phyloP scores from a whole-genome alignment of 2,329 filamentous ascomycete species.

The Aureobasidium musti region DNA sequence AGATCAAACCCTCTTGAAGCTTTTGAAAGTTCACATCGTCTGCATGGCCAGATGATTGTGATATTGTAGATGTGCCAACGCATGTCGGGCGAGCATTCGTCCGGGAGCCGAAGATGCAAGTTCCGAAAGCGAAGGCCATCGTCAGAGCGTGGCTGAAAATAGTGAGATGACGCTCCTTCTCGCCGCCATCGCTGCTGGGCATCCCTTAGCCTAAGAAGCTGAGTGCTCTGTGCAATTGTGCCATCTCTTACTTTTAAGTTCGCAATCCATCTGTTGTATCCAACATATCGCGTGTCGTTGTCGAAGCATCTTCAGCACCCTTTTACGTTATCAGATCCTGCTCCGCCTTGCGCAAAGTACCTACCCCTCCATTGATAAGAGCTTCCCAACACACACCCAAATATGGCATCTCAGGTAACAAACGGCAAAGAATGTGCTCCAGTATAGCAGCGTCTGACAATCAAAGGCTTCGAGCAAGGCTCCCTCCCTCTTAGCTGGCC shows the following conservation, averaged over 20 bases:
- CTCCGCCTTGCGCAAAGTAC: conserved; percentile 8
- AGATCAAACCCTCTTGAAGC: background rate
- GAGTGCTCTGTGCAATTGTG: background rate
- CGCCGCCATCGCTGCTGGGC: conserved; percentile 16
- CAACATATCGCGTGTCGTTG: conserved; percentile 6
- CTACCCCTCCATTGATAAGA: conserved; percentile 11
- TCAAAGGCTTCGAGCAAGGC: conserved; percentile 29
- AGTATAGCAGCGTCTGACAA: conserved; percentile 8
- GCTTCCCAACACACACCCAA: background rate
- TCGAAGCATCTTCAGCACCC: background rate
- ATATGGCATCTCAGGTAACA: conserved; percentile 9
- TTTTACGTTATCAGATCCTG: background rate
- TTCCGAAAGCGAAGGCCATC: background rate
- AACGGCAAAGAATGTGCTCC: background rate
- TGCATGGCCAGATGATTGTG: background rate
- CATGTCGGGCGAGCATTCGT: background rate
- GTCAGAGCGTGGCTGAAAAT: conserved; percentile 11
- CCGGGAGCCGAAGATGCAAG: conserved; percentile 3
- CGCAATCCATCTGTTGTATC: background rate
- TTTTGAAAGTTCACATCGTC: background rate
- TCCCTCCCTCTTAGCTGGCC: conserved; percentile 34
- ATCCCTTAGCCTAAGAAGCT: background rate
- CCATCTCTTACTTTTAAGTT: background rate
- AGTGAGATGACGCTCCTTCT: conserved; percentile 20
- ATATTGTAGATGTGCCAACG: background rate